A percentile compares a stretch with the other conserved stretches of the same genome.
phyloP scores from a whole-genome alignment of 163 green algal genomes.

The Chloroidium sp. region DNA sequence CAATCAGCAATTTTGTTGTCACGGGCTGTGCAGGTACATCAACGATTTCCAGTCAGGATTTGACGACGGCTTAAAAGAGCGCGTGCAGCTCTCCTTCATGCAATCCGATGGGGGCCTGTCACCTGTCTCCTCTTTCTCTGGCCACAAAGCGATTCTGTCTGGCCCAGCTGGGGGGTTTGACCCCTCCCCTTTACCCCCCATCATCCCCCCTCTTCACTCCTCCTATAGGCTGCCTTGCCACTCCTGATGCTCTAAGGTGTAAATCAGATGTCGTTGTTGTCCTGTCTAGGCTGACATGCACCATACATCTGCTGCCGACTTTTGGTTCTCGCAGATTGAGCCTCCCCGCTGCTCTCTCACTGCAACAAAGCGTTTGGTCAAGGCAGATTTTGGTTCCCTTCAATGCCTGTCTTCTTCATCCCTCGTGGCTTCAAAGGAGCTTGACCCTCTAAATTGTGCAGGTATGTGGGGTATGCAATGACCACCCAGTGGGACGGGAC shows the following conservation, averaged over 20 bases:
- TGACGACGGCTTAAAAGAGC: constrained; percentile 56
- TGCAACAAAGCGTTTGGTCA: too few relatives aligned
- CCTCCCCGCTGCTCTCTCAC: too few relatives aligned
- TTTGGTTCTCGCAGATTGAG: too few relatives aligned
- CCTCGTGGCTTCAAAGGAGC: background rate
- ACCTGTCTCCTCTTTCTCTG: constrained; percentile 68
- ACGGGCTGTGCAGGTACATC: constrained; percentile 63
- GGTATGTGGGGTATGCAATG: constrained; percentile 89
- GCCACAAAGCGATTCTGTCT: constrained; percentile 94
- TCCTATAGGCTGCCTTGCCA: too few relatives aligned
- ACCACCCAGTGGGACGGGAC: constrained; percentile 68
- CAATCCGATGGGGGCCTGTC: constrained; percentile 90
- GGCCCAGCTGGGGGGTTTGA: constrained; percentile 69
- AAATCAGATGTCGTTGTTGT: too few relatives aligned
- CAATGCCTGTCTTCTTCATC: too few relatives aligned
- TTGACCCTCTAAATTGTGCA: constrained; percentile 23
- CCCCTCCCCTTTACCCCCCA: too few relatives aligned
- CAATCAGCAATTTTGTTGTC: constrained; percentile 3
- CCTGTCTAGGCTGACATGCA: too few relatives aligned
- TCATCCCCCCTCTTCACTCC: too few relatives aligned
- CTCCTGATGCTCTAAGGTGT: too few relatives aligned
- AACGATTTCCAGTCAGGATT: constrained; percentile 81
- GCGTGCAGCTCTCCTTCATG: constrained; percentile 91
- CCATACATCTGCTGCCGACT: too few relatives aligned
- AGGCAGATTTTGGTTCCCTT: too few relatives aligned